Evolutionary conservation across 495 filamentous ascomycete genomes (phyloP).

Genomic region (Podospora australis): DNA sequence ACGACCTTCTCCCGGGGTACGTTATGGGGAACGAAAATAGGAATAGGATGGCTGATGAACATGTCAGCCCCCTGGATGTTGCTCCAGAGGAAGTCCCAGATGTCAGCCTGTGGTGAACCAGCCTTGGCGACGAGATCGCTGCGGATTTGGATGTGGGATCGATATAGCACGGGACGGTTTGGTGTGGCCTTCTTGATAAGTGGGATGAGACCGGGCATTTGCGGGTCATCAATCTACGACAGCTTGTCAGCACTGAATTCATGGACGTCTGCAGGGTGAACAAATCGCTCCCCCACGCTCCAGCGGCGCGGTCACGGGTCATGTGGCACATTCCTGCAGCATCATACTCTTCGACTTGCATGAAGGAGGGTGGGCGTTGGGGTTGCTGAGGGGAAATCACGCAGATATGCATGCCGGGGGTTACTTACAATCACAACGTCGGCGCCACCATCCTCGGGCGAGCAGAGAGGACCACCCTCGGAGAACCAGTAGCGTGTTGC

Average conservation of each 20-base stretch:
- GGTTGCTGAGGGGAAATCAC: slow-evolving; percentile 5
- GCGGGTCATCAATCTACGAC: slow-evolving; percentile 66
- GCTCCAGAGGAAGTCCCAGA: slow-evolving; percentile 74
- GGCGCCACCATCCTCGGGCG: slow-evolving; percentile 65
- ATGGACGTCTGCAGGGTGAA: background rate
- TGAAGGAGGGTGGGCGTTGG: slow-evolving; percentile 5
- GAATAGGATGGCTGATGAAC: slow-evolving; percentile 82
- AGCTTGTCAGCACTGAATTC: slow-evolving; percentile 12
- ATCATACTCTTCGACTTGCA: background rate
- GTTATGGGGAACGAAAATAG: slow-evolving; percentile 63
- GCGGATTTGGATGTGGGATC: slow-evolving; percentile 80
- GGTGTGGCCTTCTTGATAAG: slow-evolving; percentile 67
- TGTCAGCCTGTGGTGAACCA: slow-evolving; percentile 62
- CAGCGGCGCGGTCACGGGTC: background rate
- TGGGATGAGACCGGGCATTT: slow-evolving; percentile 79
- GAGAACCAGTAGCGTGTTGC: slow-evolving; percentile 71
- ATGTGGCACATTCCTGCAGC: slow-evolving; percentile 9
- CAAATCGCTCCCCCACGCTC: slow-evolving; percentile 5
- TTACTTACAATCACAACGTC: slow-evolving; percentile 65
- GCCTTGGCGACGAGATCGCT: slow-evolving; percentile 59
- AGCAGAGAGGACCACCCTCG: slow-evolving; percentile 59
- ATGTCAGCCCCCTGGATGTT: slow-evolving; percentile 65
- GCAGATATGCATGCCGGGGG: background rate
- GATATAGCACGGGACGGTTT: slow-evolving; percentile 70
- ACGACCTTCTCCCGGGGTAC: slow-evolving; percentile 63